Conservation (phyloP, 2,329 filamentous ascomycete genomes). For the Arthrobotrys musiformis region DNA sequence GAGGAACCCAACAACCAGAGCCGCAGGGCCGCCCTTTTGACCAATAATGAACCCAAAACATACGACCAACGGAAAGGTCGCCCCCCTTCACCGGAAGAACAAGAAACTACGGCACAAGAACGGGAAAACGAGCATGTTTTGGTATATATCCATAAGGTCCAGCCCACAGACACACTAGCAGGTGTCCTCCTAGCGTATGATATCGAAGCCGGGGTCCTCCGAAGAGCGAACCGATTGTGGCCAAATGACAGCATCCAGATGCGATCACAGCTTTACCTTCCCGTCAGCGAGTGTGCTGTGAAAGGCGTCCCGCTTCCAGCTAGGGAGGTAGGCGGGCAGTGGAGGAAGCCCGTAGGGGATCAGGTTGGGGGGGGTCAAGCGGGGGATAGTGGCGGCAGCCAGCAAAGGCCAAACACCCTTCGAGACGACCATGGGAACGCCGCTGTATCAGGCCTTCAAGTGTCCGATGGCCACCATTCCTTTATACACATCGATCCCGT, state of each 20-base stretch:
- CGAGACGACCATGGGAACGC: conserved; percentile 58
- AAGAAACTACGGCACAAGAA: conserved; percentile 62
- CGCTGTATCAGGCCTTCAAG: conserved; percentile 63
- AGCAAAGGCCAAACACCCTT: conserved; percentile 57
- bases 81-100: conserved; percentile 59
- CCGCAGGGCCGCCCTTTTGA: conserved; percentile 79
- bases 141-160: conserved; percentile 89
- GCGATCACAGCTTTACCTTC: conserved; percentile 81
- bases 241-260: conserved; percentile 89
- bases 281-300: conserved; percentile 86
- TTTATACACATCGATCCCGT: conserved; percentile 61
- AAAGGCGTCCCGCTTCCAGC: conserved; percentile 73
- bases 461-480: conserved; percentile 70
- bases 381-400: background rate
- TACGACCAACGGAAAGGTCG: conserved; percentile 48
- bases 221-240: conserved; percentile 93
- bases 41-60: conserved; percentile 60
- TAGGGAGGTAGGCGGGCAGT: conserved; percentile 66
- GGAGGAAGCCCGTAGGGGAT: background rate
- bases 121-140: conserved; percentile 78
- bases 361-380: background rate
- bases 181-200: conserved; percentile 91
- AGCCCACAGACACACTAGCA: conserved; percentile 84
- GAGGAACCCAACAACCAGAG: conserved; percentile 69
- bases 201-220: conserved; percentile 82